Evolutionary conservation across 768 basidiomycete genomes (phyloP).

Genomic region (Flagelloscypha sp.): DNA sequence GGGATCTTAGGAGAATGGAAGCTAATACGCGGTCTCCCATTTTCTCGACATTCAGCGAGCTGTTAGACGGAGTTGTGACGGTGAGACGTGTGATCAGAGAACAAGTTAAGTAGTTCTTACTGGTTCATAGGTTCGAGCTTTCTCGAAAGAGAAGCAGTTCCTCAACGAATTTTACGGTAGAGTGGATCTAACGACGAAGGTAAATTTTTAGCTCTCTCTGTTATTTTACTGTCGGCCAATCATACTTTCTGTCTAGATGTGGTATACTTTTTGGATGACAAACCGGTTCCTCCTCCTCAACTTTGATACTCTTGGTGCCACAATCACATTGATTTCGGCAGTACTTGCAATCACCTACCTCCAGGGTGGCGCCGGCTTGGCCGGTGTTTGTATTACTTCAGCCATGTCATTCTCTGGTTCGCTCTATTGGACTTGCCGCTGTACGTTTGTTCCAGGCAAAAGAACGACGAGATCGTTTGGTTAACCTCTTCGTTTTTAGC

Average conservation of each 20-base stretch:
- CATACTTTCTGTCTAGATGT: conserved; percentile 23
- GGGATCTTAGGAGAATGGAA: conserved; percentile 46
- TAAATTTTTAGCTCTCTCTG: too few relatives aligned
- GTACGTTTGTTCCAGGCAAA: too few relatives aligned
- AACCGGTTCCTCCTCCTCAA: conserved; percentile 45
- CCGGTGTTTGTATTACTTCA: conserved; percentile 40
- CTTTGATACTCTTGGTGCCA: conserved; percentile 43
- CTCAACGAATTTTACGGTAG: conserved; percentile 35
- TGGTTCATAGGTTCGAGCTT: too few relatives aligned
- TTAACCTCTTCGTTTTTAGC: too few relatives aligned
- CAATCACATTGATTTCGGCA: conserved; percentile 42
- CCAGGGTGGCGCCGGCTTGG: conserved; percentile 24
- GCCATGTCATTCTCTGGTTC: conserved; percentile 43
- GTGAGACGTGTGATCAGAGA: too few relatives aligned
- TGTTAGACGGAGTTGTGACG: conserved; percentile 46
- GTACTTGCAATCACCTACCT: conserved; percentile 42
- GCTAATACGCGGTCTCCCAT: conserved; percentile 42
- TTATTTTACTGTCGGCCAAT: too few relatives aligned
- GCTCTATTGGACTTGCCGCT: conserved; percentile 34
- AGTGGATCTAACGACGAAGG: conserved; percentile 38
- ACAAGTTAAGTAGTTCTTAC: too few relatives aligned
- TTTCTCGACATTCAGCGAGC: conserved; percentile 36
- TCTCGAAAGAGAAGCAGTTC: conserved; percentile 42
- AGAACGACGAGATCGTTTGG: too few relatives aligned
- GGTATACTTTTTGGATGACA: conserved; percentile 44